Evolutionary conservation across 441 rosid genomes (phyloP), one percentile per base, ranked within the genome.

Genomic region (Bruguiera hainesii): DNA sequence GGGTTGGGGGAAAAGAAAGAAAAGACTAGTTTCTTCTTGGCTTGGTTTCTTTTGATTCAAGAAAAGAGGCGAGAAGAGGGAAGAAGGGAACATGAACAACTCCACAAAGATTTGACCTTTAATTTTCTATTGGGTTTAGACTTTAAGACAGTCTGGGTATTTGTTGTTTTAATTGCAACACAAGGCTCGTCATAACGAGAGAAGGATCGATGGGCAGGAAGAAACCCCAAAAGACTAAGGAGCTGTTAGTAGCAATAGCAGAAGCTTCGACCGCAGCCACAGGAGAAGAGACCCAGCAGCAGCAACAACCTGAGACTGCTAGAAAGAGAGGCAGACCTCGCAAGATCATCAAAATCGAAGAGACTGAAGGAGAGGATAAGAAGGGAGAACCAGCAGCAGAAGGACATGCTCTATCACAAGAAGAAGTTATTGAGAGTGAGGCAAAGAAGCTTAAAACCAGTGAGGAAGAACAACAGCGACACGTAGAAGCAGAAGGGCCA

Each of bases 401-500:
- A 11, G 58, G 28, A 5, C 58, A 55, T 23, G 30, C 25, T 55
- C 49, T 56, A 61, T 76, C 83, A 0, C 48, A 4, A 42, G 48
- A 42, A 42, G 16, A 42, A 42, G 48, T 0, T 42, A 11, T 42
- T 42, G 48, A 18, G 18, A 13, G 16, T 13, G 48, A 42, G 5
- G 48, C 48, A 42, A 84, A 81, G 70, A 78, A 71, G 35, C 77
- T 48, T 26, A 78, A 81, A 78, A 52, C 56, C 25, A 74, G 52
- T 15, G 16, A 55, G 28, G 68, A 65, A 58, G 82, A 73, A 21
- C 29, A 69, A 51, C 37, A 9, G 57, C 4, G 4, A 11, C 48
- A 11, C 0, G 16, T 42, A 42, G 48, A 42, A 42, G 18, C 16
- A 42, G 48, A 42, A 13, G 48, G 48, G 48, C 18, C 18, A 42